phyloP scores from a whole-genome alignment of 1,139 yeast species.

The Meyerozyma carpophila region DNA sequence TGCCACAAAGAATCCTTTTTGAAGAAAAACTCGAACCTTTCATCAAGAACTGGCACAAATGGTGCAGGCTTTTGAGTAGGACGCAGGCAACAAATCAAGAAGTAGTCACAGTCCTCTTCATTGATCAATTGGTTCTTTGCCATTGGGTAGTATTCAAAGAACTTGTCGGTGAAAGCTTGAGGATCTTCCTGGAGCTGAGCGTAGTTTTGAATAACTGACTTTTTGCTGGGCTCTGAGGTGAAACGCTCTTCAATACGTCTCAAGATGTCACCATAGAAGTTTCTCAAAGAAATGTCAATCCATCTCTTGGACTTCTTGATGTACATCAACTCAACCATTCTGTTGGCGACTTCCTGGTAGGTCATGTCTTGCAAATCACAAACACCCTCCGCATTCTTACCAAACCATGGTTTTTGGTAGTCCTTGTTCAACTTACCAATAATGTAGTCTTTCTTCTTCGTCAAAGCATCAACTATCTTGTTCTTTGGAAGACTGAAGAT shows the following conservation, averaged over 20 bases:
- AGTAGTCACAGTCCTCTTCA: conserved; percentile 93
- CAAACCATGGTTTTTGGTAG: conserved; percentile 98
- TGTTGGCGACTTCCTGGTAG: conserved; percentile 81
- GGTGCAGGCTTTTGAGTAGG: conserved; percentile 97
- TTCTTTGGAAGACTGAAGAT: conserved; percentile 87
- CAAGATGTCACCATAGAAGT: conserved; percentile 79
- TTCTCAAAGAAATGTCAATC: conserved; percentile 84
- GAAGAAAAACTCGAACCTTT: conserved; percentile 90
- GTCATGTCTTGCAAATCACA: conserved; percentile 96
- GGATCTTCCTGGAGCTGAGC: conserved; percentile 62
- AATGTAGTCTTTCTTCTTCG: conserved; percentile 80
- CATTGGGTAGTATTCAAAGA: conserved; percentile 64
- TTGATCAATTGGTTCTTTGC: conserved; percentile 80
- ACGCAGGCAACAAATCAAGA: conserved; percentile 76
- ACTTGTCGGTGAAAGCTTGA: conserved; percentile 48
- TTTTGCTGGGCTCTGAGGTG: conserved; percentile 45
- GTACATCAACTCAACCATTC: conserved; percentile 84
- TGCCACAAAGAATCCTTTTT: conserved; percentile 99
- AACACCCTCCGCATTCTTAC: conserved; percentile 67
- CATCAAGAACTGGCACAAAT: conserved; percentile 91
- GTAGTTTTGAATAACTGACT: conserved; percentile 72
- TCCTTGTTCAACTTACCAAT: conserved; percentile 84
- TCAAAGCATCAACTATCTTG: conserved; percentile 77
- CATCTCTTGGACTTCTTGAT: conserved; percentile 77
- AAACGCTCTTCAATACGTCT: conserved; percentile 98